Conservation (phyloP, 306 rosid species). For the Vigna trinervia region DNA sequence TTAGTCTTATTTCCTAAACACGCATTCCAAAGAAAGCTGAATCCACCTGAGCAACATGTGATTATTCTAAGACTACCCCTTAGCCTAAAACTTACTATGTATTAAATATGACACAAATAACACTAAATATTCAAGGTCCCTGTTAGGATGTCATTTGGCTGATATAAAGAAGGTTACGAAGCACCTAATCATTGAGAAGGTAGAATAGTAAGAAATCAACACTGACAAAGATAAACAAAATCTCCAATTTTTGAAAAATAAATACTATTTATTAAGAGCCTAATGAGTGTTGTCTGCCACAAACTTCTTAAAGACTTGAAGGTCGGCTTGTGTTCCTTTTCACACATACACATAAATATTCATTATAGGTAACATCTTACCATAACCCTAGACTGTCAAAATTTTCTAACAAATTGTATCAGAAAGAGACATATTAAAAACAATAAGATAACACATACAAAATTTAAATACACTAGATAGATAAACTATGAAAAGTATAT, state of each 20-base stretch:
- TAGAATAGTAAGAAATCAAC: background rate
- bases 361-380: background rate
- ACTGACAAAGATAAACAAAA: background rate
- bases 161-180: background rate
- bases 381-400: background rate
- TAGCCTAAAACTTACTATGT: too few relatives aligned
- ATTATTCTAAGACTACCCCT: too few relatives aligned
- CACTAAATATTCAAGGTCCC: constrained; percentile 1
- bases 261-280: background rate
- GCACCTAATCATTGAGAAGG: background rate
- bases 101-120: too few relatives aligned
- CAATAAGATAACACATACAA: background rate
- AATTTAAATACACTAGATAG: background rate
- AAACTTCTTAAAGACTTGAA: constrained; percentile 3
- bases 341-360: background rate
- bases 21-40: too few relatives aligned
- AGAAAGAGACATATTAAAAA: constrained; percentile 13
- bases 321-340: background rate
- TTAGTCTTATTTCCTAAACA: too few relatives aligned
- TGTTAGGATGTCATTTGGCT: background rate
- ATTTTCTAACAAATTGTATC: background rate
- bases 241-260: background rate
- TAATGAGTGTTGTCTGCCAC: background rate
- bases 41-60: too few relatives aligned
- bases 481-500: background rate